Evolutionary conservation across 2,329 filamentous ascomycete genomes (phyloP), one percentile per base, ranked within the genome.

Genomic region (Cryphonectria parasitica): DNA sequence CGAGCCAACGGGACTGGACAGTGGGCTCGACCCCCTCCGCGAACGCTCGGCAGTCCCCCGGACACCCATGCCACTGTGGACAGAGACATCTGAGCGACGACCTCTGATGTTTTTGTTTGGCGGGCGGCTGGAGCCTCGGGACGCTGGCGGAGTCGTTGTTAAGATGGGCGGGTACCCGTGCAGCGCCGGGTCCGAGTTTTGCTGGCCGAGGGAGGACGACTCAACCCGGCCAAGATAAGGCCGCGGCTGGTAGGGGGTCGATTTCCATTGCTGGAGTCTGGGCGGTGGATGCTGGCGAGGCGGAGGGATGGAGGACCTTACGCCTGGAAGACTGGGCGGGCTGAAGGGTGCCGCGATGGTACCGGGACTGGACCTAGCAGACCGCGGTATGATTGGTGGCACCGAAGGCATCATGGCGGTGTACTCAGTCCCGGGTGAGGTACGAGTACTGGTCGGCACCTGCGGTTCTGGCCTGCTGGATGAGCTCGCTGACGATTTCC

Each of bases 141-240:
- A 84, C 83, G 87, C 85, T 6, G 85, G 85, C 71, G 85, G 82
- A 10, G 84, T 85, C 75, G 68, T 75, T 19, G 45, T 13, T 7
- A 41, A 28, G 10, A 28, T 22, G 3, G 77, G 65, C 77, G 73
- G 63, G 13, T 74, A 74, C 39, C 45, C 45, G 45, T 73, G 76
- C 5, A 76, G 76, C n/a, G 75, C 54, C 1, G 75, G 70, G 45
- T 75, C 71, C 0, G 70, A 71, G 11, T 79, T 76, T 54, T 74
- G 67, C 54, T 74, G 67, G 22, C 70, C 74, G 13, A 76, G 69
- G 13, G 75, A 75, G 13, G 74, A 70, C 1, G 74, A 75, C 54
- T 70, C 74, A 28, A 75, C 65, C 4, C 73, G 74, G 36, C 69
- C 69, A 3, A 63, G 69, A 19, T 45, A 54, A 22, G 49, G 31